Evolutionary conservation across 768 basidiomycete genomes (phyloP).

Genomic region (Phaeolepiota aurea): DNA sequence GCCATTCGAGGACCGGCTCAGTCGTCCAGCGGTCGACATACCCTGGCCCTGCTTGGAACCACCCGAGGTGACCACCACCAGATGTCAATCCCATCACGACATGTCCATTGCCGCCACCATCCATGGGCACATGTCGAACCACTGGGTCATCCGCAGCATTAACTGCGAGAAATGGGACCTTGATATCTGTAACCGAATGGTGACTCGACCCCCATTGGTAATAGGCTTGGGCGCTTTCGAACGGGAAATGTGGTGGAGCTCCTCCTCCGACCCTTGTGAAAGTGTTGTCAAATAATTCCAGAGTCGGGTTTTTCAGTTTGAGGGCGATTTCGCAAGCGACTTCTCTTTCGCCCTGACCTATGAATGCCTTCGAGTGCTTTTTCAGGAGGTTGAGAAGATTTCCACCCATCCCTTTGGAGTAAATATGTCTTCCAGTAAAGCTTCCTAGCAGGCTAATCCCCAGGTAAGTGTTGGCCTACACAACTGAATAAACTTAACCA

Average conservation of each 20-base stretch:
- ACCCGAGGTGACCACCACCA: conserved; percentile 74
- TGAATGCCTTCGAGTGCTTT: conserved; percentile 39
- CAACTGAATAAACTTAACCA: conserved; percentile 7
- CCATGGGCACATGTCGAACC: conserved; percentile 52
- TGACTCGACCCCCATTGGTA: conserved; percentile 53
- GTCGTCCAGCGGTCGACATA: conserved; percentile 56
- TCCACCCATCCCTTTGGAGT: conserved; percentile 71
- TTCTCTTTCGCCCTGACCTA: conserved; percentile 39
- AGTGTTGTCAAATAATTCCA: conserved; percentile 50
- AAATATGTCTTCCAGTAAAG: conserved; percentile 53
- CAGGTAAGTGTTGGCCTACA: not conserved
- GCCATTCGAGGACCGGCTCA: conserved; percentile 68
- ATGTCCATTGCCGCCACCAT: conserved; percentile 42
- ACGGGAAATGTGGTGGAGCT: conserved; percentile 46
- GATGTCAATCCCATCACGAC: conserved; percentile 55
- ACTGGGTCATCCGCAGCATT: conserved; percentile 77
- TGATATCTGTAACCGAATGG: conserved; percentile 46
- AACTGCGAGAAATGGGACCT: conserved; percentile 68
- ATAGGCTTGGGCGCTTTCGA: conserved; percentile 35
- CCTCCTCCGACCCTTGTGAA: conserved; percentile 68
- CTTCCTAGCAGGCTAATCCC: conserved; percentile 41
- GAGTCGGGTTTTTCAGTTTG: conserved; percentile 41
- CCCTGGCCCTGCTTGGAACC: conserved; percentile 51
- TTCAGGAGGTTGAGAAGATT: conserved; percentile 58
- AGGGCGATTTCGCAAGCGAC: conserved; percentile 37